A percentile compares a stretch with the other conserved stretches of the same genome.
These are phyloP conservation scores for Heterobasidion occidentale DNA, from an alignment of 1,284 basidiomycete genomes.

Conservation along the genomic window DNA sequence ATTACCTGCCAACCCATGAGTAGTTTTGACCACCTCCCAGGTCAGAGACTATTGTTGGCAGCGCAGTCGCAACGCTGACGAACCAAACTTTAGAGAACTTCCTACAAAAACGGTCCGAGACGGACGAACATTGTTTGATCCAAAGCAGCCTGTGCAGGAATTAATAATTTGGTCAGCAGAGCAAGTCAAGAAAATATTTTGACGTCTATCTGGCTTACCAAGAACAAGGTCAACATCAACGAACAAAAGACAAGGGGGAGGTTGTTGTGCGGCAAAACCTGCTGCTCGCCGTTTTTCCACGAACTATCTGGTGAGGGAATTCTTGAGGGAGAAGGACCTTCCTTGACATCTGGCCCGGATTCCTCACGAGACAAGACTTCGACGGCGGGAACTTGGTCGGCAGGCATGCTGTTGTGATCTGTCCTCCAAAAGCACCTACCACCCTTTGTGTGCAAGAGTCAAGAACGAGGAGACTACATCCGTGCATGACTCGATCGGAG, in stretches of 20 bases:
- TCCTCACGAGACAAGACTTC: too few relatives aligned
- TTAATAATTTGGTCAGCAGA: too few relatives aligned
- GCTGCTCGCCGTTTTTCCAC: conserved; percentile 30
- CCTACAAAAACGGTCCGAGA: not conserved
- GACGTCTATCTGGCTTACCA: conserved; percentile 13
- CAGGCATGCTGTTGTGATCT: too few relatives aligned
- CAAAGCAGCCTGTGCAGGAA: conserved; percentile 21
- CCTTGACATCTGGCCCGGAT: not conserved
- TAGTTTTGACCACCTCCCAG: conserved; percentile 64
- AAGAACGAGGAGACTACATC: too few relatives aligned
- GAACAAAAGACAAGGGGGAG: conserved; percentile 32
- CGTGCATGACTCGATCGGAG: too few relatives aligned
- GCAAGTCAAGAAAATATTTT: not conserved
- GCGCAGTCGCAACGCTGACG: conserved; percentile 55
- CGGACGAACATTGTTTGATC: conserved; percentile 20
- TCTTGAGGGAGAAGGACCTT: not conserved
- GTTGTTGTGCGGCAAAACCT: conserved; percentile 32
- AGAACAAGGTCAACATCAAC: conserved; percentile 33
- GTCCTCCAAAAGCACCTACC: too few relatives aligned
- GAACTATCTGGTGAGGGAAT: conserved; percentile 14
- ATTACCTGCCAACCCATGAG: conserved; percentile 70
- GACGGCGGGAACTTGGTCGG: too few relatives aligned
- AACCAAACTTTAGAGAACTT: not conserved
- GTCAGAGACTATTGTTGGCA: conserved; percentile 68
- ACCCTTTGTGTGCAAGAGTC: too few relatives aligned